Base-by-base conservation (phyloP, 306 rosid species). In the Adenanthera pavonina region DNA sequence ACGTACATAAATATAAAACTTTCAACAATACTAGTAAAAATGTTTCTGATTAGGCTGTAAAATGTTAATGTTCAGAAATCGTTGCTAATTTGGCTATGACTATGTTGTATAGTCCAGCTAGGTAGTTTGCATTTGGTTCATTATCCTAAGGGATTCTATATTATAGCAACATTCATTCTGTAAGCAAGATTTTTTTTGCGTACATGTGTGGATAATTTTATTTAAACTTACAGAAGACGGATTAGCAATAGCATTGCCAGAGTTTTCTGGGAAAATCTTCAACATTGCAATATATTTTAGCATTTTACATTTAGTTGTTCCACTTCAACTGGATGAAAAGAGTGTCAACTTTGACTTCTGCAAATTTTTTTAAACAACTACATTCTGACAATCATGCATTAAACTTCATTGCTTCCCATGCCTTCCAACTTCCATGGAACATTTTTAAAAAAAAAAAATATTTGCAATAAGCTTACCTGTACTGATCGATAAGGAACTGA, bases 401-500 rank as follows among this genome's bases (percentile, higher is more conserved):
- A 51, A 67, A 56, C 83, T 80, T 47, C 44, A 74, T 40, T 33
- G 46, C 65, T 59, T 49, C 56, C 30, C 40, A 36, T 69, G 64
- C 51, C 66, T 70, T 53, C 41, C 48, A 81, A 53, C 57, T 75
- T 46, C 65, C 34, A 41, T 57, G 4, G 40, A 57, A 57, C 56
- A 8, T 19, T 8, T 0, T 40, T 41, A 0, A 0, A 8, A n/a
- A 17, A 6, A 15, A 5, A 1, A 7, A 67, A 56, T 20, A 12
- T 46, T 38, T 66, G 7, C 51, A 62, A 54, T n/a, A 75, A 72
- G 74, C 61, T 16, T 90, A 95, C 99, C 97, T 85, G 91, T 36
- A 95, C 94, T 4, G 96, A 89, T 76, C 77, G 84, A 82, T 95
- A 95, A 67, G 98, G 94, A 82, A 92, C 92, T 61, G 98, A 60